Evolutionary conservation across 345 rosid species (phyloP), one percentile per base, ranked within the genome.

Genomic region (Noccaea caerulescens): DNA sequence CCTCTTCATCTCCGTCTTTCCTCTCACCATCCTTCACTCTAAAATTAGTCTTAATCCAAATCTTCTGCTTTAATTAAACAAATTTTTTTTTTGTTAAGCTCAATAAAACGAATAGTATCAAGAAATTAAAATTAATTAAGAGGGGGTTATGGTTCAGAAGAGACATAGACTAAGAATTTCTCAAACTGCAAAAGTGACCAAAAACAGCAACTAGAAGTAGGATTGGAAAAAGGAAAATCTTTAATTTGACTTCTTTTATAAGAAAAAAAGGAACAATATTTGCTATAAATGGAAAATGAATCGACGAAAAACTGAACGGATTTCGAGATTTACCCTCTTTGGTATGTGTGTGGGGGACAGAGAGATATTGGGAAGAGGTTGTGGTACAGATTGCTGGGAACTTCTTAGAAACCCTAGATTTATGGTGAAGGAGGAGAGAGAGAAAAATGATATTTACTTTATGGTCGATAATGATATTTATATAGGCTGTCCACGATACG

Each of bases 1-100:
- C 80, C 96, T 83, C 89, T 86, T 87, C 96, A 90, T 86, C 86
- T 90, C 86, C 36, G 87, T 90, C 70, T 84, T 90, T 30, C 96
- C 96, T 64, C 96, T 83, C 83, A 84, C 93, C 96, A 90, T 90
- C 69, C 37, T 78, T 53, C 11, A 1, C 8, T 38, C 37, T 2
- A 16, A 18, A 25, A 38, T 51, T 37, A 7, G 3, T 63, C 23
- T 51, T 18, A 7, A n/a, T 42, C 30, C 7, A 49, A 46, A 25
- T 45, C 37, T 16, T 57, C 44, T 57, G 45, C 5, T 16, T 37
- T 56, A 10, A 10, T 57, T 37, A 9, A 16, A 58, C 18, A 1
- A 10, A 4, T n/a, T n/a, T n/a, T n/a, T n/a, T n/a, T n/a, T 33
- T 23, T 54, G 36, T 1, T 27, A 5, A 34, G 14, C 20, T 39